A percentile compares a stretch with the other conserved stretches of the same genome.
Conservation (phyloP, 83 land plant genomes). For the Thuja plicata region DNA sequence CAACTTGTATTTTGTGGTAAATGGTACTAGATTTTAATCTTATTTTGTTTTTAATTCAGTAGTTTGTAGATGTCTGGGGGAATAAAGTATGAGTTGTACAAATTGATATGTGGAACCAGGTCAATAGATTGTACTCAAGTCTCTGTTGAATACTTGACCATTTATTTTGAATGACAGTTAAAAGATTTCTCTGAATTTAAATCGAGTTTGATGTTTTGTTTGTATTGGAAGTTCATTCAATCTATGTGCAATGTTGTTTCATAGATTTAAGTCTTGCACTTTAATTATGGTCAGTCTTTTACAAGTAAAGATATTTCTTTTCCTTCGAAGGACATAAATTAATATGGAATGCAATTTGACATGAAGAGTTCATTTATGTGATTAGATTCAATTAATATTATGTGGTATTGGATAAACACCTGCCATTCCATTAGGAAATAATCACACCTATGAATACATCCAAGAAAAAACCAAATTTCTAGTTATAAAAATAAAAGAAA, state of each 20-base stretch:
- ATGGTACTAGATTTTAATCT: not conserved
- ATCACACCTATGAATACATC: no score
- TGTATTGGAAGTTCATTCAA: not conserved
- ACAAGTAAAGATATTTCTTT: not conserved
- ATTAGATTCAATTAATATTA: no score
- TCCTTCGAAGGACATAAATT: not conserved
- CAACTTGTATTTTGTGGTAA: not conserved
- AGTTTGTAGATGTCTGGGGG: not conserved
- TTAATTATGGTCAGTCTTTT: not conserved
- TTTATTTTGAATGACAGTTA: no score
- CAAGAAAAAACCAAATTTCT: no score
- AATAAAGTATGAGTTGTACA: not conserved
- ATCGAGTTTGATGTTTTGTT: not conserved
- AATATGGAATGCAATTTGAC: no score
- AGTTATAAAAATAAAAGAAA: no score
- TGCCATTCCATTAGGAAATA: no score
- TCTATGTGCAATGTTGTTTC: not conserved
- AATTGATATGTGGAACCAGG: not conserved
- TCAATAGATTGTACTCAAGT: not conserved
- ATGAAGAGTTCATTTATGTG: no score
- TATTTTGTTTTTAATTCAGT: not conserved
- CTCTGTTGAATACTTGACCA: not conserved
- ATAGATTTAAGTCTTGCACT: not conserved
- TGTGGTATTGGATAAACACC: no score
- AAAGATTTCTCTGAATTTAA: not conserved